Evolutionary conservation across 495 filamentous ascomycete species (phyloP), one percentile per base, ranked within the genome.

Genomic region (Penicillium paxilli): DNA sequence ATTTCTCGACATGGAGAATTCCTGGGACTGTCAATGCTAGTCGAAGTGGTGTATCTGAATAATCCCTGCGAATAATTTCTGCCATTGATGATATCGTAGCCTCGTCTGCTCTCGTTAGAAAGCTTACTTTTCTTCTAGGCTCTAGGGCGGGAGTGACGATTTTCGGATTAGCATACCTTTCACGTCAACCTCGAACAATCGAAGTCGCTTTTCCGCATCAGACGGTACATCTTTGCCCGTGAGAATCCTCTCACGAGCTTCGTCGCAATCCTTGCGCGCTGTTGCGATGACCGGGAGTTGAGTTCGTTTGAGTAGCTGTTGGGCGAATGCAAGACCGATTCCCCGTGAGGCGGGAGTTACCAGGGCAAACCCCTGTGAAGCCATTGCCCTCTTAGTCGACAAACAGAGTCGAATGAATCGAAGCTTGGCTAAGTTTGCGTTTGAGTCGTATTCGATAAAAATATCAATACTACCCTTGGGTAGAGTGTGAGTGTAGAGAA

Each of bases 1-100:
- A 82, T 58, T 88, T 91, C 60, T 95, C 91, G 0, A 89, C 85
- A 63, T 84, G 76, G 1, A 95, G 78, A 46, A 91, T 79, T 0
- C 91, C 91, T 0, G 90, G 87, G 2, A 92, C 65, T 40, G 80
- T 80, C 53, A 92, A 82, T 8, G 86, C 82, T 11, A 92, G 83
- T 42, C 84, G 87, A 1, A 94, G 80, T 44, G 84, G 80, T 55
- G 80, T 64, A 0, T 70, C 54, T 0, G 85, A 84, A 61, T 84
- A 86, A 33, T 62, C 48, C 14, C 61, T 38, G 28, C 67, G 66
- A 44, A 76, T 71, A 14, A 54, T 60, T 1, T 68, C 57, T 28
- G 68, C 63, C 67, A 77, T 68, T 46, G 54, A 54, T 12, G 68
- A 65, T 42, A 80, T 73, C 22, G 71, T 71, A 12, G 68, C 54